Evolutionary conservation across 768 basidiomycete genomes (phyloP).

Genomic region (Lepiota subincarnata): DNA sequence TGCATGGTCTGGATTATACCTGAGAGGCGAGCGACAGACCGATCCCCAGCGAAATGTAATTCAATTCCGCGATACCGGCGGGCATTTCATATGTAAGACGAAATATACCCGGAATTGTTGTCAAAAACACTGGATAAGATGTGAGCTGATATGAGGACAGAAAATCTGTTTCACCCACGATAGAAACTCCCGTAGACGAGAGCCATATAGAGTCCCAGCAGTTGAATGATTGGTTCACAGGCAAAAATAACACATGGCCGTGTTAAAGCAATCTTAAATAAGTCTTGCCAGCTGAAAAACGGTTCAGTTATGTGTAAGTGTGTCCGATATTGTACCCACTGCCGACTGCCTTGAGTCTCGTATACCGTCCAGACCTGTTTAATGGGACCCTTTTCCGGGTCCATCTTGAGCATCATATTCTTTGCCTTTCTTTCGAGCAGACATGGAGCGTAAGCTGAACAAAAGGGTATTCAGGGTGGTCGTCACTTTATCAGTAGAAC

Average conservation of each 20-base stretch:
- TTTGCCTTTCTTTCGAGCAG: conserved; percentile 50
- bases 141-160: not conserved
- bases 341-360: conserved; percentile 36
- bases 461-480: conserved; percentile 22
- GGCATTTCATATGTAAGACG: conserved; percentile 47
- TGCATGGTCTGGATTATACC: not conserved
- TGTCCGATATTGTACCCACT: conserved; percentile 28
- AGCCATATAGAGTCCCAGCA: conserved; percentile 61
- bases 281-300: conserved; percentile 40
- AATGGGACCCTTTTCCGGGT: conserved; percentile 39
- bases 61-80: conserved; percentile 56
- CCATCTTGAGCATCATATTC: conserved; percentile 38
- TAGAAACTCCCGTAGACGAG: conserved; percentile 64
- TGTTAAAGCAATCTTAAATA: conserved; percentile 49
- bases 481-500: not conserved
- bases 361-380: conserved; percentile 44
- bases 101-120: conserved; percentile 60
- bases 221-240: conserved; percentile 62
- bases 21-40: conserved; percentile 53
- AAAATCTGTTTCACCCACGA: conserved; percentile 28
- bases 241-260: conserved; percentile 67
- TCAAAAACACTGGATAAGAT: conserved; percentile 51
- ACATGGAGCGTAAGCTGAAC: conserved; percentile 40
- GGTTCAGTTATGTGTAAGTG: too few relatives aligned
- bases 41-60: conserved; percentile 69